Conservation (phyloP, 2,329 filamentous ascomycete genomes). For the Colletotrichum filicis region DNA sequence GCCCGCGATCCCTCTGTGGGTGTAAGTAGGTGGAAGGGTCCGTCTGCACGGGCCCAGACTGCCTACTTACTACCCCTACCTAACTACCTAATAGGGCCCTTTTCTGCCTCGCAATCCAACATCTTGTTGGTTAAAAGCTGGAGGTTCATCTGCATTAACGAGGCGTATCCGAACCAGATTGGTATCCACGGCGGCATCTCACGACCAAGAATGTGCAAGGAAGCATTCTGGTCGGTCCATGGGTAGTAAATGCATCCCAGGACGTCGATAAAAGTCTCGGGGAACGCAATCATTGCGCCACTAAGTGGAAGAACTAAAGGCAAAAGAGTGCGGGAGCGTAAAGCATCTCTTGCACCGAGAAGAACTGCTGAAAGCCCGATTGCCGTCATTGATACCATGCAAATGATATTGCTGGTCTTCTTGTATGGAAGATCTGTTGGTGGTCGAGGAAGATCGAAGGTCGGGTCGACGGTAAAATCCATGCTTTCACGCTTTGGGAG, state of each 20-base stretch:
- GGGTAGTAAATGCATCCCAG: neutral
- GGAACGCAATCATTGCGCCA: neutral
- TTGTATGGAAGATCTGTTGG: neutral
- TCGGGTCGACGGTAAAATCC: neutral
- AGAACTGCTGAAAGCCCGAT: neutral
- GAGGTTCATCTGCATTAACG: neutral
- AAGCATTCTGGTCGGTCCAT: neutral
- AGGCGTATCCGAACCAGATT: neutral
- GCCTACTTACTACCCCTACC: too few species aligned
- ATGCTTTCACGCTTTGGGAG: neutral
- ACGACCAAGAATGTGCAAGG: neutral
- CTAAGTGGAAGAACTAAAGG: neutral
- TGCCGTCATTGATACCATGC: neutral
- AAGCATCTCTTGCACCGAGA: neutral
- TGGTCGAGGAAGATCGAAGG: neutral
- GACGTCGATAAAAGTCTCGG: neutral
- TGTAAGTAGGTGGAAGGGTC: too few species aligned
- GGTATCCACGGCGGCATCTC: neutral
- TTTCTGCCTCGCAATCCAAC: too few species aligned
- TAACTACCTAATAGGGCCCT: too few species aligned
- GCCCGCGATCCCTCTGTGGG: too few species aligned
- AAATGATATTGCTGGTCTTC: neutral
- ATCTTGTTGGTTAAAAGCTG: neutral
- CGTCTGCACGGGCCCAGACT: too few species aligned
- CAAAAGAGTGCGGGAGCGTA: neutral